Base-by-base conservation (phyloP, 108 stramenopile species). In the Stephanodiscus triporus region DNA sequence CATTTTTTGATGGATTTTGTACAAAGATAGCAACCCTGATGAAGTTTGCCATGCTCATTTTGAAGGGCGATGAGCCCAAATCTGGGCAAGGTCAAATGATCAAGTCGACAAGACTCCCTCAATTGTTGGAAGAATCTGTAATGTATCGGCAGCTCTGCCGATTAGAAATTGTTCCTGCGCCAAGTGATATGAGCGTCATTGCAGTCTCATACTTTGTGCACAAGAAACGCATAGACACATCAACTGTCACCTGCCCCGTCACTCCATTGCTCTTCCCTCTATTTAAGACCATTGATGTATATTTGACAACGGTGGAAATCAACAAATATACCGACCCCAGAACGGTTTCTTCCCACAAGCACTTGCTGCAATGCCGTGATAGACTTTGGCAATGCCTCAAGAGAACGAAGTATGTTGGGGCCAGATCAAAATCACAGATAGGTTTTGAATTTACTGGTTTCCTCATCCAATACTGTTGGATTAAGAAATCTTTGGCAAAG, bases 401-500 rank as follows among this genome's bases (percentile, higher is more conserved):
- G 57, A 80, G 66, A 63, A 66, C 55, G 36, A 24, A 48, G 27
- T 55, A 59, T 36, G 16, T 57, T 84, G 55, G 55, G 38, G 30
- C 26, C 70, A 20, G 62, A 37, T 69, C 66, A 63, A 66, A 59
- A 11, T 73, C 73, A 26, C 50, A 45, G 26, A 53, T 76, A 22
- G 69, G 81, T 30, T 53, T 70, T 29, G 17, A 38, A 9, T 57
- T 71, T 37, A 57, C 83, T 20, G 89, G 89, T 47, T 95, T 95
- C 57, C 72, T 93, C 19, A 85, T 91, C 9, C 88, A 93, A 26
- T 95, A 92, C 84, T 66, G 59, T 20, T 95, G 94, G 93, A 54
- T 94, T 14, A 87, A 78, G 51, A 90, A 90, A 76, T 58, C 81
- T 34, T 54, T 76, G 9, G 19, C 48, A 7, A 82, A 61, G n/a